Conservation (phyloP, 352 stramenopile genomes). For the Globisporangium ultimum region DNA sequence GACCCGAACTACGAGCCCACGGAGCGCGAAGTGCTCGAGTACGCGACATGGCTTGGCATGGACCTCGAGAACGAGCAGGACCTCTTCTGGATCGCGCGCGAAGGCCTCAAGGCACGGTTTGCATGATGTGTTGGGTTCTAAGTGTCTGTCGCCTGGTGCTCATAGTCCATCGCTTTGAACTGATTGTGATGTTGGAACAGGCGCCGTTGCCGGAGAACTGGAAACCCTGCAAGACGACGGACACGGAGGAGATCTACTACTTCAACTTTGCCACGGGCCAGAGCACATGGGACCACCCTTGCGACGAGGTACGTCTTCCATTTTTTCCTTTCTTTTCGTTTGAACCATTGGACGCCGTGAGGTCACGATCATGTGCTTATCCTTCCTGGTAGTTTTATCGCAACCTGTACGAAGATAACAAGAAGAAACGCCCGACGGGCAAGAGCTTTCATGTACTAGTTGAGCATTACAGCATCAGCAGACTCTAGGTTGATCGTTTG, state of each 20-base stretch:
- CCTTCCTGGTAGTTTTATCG: conserved; percentile 73
- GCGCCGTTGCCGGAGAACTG: conserved; percentile 92
- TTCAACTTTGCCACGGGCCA: conserved; percentile 93
- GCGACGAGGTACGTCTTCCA: conserved; percentile 66
- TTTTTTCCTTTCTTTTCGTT: neutral
- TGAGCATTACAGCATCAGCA: too few species aligned
- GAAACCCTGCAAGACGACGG: conserved; percentile 95
- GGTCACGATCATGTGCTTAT: too few species aligned
- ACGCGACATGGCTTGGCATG: conserved; percentile 96
- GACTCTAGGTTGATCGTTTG: neutral
- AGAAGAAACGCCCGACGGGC: conserved; percentile 54
- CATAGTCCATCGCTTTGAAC: neutral
- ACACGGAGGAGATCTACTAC: conserved; percentile 96
- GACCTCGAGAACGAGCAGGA: conserved; percentile 89
- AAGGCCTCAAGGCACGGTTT: conserved; percentile 76
- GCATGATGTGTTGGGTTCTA: neutral
- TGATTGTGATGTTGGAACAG: conserved; percentile 4
- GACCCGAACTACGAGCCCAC: conserved; percentile 94
- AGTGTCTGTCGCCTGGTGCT: too few species aligned
- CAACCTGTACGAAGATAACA: conserved; percentile 92
- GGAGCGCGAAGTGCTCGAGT: conserved; percentile 91
- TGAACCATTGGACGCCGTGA: neutral
- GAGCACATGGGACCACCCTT: conserved; percentile 94
- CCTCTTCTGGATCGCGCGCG: conserved; percentile 93
- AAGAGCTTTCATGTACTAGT: conserved; percentile 32